Evolutionary conservation across 345 rosid genomes (phyloP).

Genomic region (thale cress (Arabidopsis thaliana)): DNA sequence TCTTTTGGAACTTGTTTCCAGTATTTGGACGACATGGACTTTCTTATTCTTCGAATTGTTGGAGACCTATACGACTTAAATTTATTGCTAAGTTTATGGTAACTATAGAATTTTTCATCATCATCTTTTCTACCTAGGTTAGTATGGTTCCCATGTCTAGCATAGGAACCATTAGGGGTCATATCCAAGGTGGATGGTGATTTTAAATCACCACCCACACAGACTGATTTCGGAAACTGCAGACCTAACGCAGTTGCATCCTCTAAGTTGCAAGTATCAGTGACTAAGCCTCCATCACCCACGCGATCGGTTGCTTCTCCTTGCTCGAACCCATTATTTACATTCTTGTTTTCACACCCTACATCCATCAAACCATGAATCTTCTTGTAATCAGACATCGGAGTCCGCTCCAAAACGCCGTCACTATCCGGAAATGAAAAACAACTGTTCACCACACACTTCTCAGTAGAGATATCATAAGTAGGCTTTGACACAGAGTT

Average conservation of each 20-base stretch:
- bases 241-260: conserved; percentile 47
- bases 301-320: conserved; percentile 40
- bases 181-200: conserved; percentile 45
- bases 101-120: conserved; percentile 75
- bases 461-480: conserved; percentile 45
- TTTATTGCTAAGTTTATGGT: conserved; percentile 58
- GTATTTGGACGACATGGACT: conserved; percentile 73
- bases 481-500: conserved; percentile 50
- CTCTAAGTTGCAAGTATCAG: conserved; percentile 47
- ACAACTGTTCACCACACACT: conserved; percentile 49
- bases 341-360: conserved; percentile 39
- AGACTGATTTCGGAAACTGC: conserved; percentile 46
- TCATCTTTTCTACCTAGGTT: conserved; percentile 75
- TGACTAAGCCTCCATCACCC: conserved; percentile 49
- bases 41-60: conserved; percentile 70
- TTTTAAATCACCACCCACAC: conserved; percentile 51
- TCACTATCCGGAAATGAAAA: conserved; percentile 47
- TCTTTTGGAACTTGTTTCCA: conserved; percentile 81
- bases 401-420: conserved; percentile 49
- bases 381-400: conserved; percentile 44
- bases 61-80: conserved; percentile 69
- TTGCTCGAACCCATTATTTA: conserved; percentile 47
- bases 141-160: conserved; percentile 59
- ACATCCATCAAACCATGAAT: conserved; percentile 41
- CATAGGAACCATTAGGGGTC: conserved; percentile 53